phyloP scores from a whole-genome alignment of 208 protist species.

The Tetramitus jugosus region DNA sequence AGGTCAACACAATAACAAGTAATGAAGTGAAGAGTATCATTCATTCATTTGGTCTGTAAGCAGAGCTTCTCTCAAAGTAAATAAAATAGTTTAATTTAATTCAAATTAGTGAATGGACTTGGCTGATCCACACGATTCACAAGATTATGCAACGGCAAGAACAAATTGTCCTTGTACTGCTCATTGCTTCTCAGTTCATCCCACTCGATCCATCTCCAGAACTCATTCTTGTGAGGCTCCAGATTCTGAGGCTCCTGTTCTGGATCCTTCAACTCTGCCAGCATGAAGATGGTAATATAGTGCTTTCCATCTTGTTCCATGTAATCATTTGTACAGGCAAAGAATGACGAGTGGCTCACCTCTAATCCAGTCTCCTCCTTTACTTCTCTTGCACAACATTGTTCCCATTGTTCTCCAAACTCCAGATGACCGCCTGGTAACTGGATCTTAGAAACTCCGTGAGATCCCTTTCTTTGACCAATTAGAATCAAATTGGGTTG shows the following conservation, averaged over 20 bases:
- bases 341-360: background rate
- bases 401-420: conserved; percentile 20
- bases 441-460: background rate
- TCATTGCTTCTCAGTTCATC: background rate
- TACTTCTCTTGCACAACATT: background rate
- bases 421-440: conserved; percentile 22
- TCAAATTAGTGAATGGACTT: too few species aligned
- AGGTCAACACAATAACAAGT: too few species aligned
- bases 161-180: too few species aligned
- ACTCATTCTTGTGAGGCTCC: conserved; percentile 17
- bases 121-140: too few species aligned
- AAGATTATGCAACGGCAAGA: too few species aligned
- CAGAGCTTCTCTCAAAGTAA: too few species aligned
- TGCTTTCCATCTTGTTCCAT: background rate
- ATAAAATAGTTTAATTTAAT: too few species aligned
- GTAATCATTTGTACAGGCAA: conserved; percentile 8
- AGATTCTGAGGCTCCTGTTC: background rate
- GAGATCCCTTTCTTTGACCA: conserved; percentile 9
- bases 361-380: conserved; percentile 17
- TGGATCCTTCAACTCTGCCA: background rate
- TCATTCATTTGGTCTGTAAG: too few species aligned
- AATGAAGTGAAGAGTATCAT: too few species aligned
- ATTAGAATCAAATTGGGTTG: too few species aligned
- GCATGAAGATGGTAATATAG: conserved; percentile 14
- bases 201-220: conserved; percentile 23